Evolutionary conservation across 129 eudicot genomes (phyloP).

Genomic region (Gnaphalium uliginosum): DNA sequence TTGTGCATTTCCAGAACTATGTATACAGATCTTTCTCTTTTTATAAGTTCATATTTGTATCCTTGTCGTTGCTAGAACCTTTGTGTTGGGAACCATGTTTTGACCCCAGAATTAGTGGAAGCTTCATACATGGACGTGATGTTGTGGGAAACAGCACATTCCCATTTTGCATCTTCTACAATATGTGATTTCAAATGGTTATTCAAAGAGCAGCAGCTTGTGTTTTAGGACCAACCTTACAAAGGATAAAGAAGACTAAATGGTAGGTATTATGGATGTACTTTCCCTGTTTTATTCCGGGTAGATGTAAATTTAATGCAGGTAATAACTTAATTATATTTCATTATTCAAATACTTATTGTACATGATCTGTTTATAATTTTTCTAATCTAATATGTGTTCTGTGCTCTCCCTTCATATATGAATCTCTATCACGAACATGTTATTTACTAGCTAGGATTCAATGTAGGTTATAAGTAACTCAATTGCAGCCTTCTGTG

Average conservation of each 20-base stretch:
- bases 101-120: not conserved
- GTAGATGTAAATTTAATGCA: no score
- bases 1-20: not conserved
- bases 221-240: conserved; percentile 15
- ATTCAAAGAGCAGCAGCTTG: conserved; percentile 13
- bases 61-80: conserved; percentile 6
- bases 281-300: not conserved
- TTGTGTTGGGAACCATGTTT: conserved; percentile 1
- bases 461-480: not conserved
- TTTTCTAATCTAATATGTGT: not conserved
- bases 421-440: not conserved
- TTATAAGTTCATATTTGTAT: not conserved
- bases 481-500: not conserved
- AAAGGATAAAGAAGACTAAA: not conserved
- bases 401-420: not conserved
- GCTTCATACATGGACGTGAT: conserved; percentile 72
- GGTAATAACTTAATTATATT: not conserved
- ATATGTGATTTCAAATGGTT: not conserved
- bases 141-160: conserved; percentile 64
- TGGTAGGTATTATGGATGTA: conserved; percentile 10
- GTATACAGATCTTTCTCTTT: not conserved
- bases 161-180: conserved; percentile 47
- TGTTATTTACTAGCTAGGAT: not conserved
- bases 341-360: not conserved
- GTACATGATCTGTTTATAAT: not conserved